These are phyloP conservation scores for Climacium dendroides DNA, from an alignment of 225 moss, liverwort and hornwort genomes.

Conservation along the genomic window DNA sequence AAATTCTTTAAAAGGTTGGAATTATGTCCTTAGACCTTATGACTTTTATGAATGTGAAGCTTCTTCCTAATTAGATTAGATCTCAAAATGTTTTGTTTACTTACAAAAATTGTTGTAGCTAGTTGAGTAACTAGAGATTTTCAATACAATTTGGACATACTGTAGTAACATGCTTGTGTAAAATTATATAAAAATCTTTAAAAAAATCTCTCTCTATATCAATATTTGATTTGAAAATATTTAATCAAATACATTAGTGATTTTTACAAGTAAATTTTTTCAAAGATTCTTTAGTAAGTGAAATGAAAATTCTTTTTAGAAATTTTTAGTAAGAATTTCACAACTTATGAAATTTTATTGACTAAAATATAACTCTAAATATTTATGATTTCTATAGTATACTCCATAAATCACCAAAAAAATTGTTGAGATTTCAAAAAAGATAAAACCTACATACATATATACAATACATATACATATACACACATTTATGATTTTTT, in stretches of 20 bases:
- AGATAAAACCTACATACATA: no score
- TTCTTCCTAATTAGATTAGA: rapidly evolving
- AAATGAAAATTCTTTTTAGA: background rate
- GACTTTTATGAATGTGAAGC: background rate
- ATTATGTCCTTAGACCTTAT: rapidly evolving
- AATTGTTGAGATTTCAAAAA: no score
- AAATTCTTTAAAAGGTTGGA: rapidly evolving
- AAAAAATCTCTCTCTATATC: no score
- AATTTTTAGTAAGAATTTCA: background rate
- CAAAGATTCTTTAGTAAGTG: background rate
- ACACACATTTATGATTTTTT: no score
- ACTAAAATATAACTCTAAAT: background rate
- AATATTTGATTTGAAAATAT: no score
- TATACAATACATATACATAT: no score
- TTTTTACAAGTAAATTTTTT: no score
- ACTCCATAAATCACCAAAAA: no score
- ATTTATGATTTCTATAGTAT: background rate
- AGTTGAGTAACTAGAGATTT: background rate
- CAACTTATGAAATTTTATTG: background rate
- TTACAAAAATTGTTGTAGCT: background rate
- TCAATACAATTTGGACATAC: background rate
- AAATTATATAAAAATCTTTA: no score
- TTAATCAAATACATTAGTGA: no score
- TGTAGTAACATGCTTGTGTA: no score
- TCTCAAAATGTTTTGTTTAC: background rate